Evolutionary conservation across 768 basidiomycete genomes (phyloP).

Genomic region (Cystoderma amianthinum): DNA sequence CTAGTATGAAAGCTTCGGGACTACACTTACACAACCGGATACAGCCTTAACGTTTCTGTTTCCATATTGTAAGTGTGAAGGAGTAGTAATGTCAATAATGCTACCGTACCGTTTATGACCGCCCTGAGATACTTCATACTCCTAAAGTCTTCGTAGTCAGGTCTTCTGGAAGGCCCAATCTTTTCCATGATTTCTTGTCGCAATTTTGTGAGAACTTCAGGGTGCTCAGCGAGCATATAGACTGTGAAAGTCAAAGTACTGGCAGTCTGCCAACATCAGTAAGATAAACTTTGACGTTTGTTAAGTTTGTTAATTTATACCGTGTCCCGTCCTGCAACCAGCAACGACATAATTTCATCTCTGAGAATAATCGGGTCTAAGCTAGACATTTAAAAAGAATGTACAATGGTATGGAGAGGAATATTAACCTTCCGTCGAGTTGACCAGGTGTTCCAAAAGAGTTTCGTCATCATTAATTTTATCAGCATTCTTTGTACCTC

Average conservation of each 20-base stretch:
- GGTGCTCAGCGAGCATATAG: slow-evolving; percentile 38
- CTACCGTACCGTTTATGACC: slow-evolving; percentile 30
- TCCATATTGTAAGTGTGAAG: background rate
- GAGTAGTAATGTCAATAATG: background rate
- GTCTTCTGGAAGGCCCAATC: slow-evolving; percentile 25
- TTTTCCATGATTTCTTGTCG: slow-evolving; percentile 33
- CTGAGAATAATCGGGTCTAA: slow-evolving; percentile 23
- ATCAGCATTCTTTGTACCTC: slow-evolving; percentile 6
- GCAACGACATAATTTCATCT: slow-evolving; percentile 34
- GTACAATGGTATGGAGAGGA: background rate
- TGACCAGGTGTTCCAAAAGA: slow-evolving; percentile 37
- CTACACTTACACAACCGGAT: slow-evolving; percentile 20
- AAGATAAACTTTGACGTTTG: background rate
- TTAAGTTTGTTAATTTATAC: slow-evolving; percentile 11
- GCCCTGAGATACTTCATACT: slow-evolving; percentile 37
- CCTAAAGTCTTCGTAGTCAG: slow-evolving; percentile 32
- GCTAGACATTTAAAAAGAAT: background rate
- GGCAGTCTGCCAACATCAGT: slow-evolving; percentile 30
- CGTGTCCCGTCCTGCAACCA: slow-evolving; percentile 39
- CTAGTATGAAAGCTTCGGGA: background rate
- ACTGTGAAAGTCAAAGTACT: too few relatives aligned
- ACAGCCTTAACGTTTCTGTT: slow-evolving; percentile 27
- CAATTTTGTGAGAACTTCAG: slow-evolving; percentile 27
- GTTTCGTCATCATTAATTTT: slow-evolving; percentile 18
- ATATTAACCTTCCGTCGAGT: slow-evolving; percentile 29